phyloP scores from a whole-genome alignment of 2,329 filamentous ascomycete species.

The Phyllosticta citrichinensis region DNA sequence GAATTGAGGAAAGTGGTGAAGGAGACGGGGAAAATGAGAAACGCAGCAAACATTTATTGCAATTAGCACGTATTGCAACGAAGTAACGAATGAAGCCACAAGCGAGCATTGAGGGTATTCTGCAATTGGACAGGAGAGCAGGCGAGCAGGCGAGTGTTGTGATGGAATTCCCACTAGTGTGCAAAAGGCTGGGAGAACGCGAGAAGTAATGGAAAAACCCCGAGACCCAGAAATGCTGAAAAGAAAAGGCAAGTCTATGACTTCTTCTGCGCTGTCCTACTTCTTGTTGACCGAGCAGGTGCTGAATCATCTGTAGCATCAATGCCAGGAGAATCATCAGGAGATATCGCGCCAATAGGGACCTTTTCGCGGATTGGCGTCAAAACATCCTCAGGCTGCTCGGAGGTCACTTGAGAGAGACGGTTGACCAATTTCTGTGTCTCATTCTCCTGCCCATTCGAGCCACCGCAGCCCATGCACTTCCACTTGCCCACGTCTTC shows the following conservation, averaged over 20 bases:
- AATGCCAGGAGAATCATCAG: slow-evolving; percentile 1
- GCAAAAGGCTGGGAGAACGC: slow-evolving; percentile 1
- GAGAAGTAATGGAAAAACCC: background rate
- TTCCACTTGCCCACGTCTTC: slow-evolving; percentile 80
- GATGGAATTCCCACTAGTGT: background rate
- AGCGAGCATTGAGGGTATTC: background rate
- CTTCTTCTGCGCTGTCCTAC: slow-evolving; percentile 31
- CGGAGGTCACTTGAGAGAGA: background rate
- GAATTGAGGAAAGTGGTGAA: background rate
- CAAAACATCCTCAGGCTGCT: background rate
- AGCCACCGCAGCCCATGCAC: slow-evolving; percentile 71
- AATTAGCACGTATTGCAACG: background rate
- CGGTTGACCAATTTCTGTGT: slow-evolving; percentile 53
- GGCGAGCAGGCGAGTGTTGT: background rate
- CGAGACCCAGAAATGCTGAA: background rate
- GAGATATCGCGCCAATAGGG: background rate
- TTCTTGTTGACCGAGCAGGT: slow-evolving; percentile 30
- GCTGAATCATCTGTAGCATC: slow-evolving; percentile 18
- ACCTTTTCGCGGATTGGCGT: background rate
- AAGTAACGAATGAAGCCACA: background rate
- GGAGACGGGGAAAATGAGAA: background rate
- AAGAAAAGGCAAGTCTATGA: background rate
- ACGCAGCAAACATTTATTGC: background rate
- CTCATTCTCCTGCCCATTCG: slow-evolving; percentile 76
- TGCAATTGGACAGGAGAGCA: background rate